Evolutionary conservation across 208 protist species (phyloP).

Genomic region (Wallacemonas sp.): DNA sequence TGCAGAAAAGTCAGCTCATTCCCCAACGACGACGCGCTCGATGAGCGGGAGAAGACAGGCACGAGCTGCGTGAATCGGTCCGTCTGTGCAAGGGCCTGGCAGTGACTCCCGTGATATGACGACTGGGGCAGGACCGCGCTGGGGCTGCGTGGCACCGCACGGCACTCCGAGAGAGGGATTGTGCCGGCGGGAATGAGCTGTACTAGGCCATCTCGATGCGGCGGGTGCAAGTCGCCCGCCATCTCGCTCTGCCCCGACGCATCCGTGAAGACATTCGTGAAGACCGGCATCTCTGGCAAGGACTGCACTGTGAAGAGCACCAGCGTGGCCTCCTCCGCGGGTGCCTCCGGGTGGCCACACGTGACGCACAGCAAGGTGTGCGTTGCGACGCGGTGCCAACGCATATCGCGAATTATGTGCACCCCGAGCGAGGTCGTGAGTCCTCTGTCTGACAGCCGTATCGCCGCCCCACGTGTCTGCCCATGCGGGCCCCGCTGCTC

Average conservation of each 20-base stretch:
- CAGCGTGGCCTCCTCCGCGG: conserved; percentile 31
- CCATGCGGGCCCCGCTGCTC: conserved; percentile 1
- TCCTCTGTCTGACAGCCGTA: conserved; percentile 42
- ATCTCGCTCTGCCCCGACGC: too few species aligned
- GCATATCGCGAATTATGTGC: conserved; percentile 47
- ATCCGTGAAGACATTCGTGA: conserved; percentile 43
- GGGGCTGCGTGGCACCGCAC: conserved; percentile 22
- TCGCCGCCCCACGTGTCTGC: conserved; percentile 6
- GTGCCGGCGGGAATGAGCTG: conserved; percentile 47
- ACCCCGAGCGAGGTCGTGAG: conserved; percentile 54
- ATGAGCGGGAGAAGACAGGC: conserved; percentile 44
- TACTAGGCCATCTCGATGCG: conserved; percentile 21
- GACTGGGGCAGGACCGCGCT: neutral
- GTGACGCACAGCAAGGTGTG: conserved; percentile 80
- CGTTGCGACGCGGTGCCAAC: conserved; percentile 63
- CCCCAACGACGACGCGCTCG: conserved; percentile 29
- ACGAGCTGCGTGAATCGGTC: conserved; percentile 50
- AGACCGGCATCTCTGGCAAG: conserved; percentile 28
- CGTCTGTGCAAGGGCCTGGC: conserved; percentile 17
- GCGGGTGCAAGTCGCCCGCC: neutral
- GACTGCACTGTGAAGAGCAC: conserved; percentile 74
- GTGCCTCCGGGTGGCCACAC: conserved; percentile 39
- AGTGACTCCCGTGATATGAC: conserved; percentile 2
- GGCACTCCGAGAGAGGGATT: conserved; percentile 40
- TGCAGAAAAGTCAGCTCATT: conserved; percentile 74